phyloP scores from a whole-genome alignment of 2,329 filamentous ascomycete genomes.

The Fonsecaea monophora region DNA sequence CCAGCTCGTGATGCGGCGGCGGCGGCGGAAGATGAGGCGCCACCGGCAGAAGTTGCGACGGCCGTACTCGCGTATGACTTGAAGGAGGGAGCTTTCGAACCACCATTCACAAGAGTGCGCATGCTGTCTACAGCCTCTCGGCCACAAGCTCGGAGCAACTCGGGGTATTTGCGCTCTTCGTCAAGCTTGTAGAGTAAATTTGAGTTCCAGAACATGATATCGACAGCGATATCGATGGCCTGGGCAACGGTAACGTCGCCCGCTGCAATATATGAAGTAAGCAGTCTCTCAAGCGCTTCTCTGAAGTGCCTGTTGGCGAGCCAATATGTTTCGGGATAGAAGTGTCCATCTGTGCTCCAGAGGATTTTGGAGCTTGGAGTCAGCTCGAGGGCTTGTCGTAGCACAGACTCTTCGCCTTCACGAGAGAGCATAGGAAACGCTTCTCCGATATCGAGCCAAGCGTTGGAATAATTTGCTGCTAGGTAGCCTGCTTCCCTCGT shows the following conservation, averaged over 20 bases:
- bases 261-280: slow-evolving; percentile 70
- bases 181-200: slow-evolving; percentile 75
- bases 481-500: slow-evolving; percentile 80
- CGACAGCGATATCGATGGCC: slow-evolving; percentile 68
- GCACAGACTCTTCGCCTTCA: slow-evolving; percentile 73
- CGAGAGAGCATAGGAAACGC: slow-evolving; percentile 80
- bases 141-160: slow-evolving; percentile 39
- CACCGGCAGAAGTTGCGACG: slow-evolving; percentile 23
- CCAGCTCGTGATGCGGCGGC: slow-evolving; percentile 16
- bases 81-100: slow-evolving; percentile 35
- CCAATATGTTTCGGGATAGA: slow-evolving; percentile 78
- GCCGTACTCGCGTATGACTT: slow-evolving; percentile 34
- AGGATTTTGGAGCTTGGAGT: slow-evolving; percentile 77
- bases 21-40: slow-evolving; percentile 7
- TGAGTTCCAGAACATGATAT: slow-evolving; percentile 77
- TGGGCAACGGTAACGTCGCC: slow-evolving; percentile 67
- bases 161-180: slow-evolving; percentile 43
- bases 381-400: slow-evolving; percentile 76
- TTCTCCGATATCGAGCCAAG: slow-evolving; percentile 82
- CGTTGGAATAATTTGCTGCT: slow-evolving; percentile 76
- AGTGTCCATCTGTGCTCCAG: slow-evolving; percentile 82
- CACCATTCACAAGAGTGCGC: slow-evolving; percentile 38
- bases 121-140: slow-evolving; percentile 33
- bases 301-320: slow-evolving; percentile 75
- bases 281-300: slow-evolving; percentile 70